Base-by-base conservation (phyloP, 2,329 filamentous ascomycete species). In the Aureobasidium lini region DNA sequence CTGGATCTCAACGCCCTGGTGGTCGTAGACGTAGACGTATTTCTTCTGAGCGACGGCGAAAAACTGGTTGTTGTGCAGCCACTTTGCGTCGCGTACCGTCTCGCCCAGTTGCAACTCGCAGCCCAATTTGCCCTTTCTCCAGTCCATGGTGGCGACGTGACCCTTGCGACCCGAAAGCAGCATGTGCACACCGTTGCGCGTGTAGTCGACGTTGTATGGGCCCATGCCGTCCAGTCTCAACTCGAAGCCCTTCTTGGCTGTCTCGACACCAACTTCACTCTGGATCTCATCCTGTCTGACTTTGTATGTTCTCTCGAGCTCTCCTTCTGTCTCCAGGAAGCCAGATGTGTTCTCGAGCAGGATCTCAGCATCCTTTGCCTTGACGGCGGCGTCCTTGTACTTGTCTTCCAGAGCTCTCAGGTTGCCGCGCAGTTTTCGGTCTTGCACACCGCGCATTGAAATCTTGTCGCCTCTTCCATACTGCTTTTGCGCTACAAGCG, bases 21-120 rank as follows among this genome's bases (percentile, higher is more conserved):
- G 81, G 69, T 96, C 94, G 77, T 99, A 99, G 64, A 99, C 96
- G 76, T 96, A 99, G 64, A 94, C 89, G 66, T 94, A 88, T 75
- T 93, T 94, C 79, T 96, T 96, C 75, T 99, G 93, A 46, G 94
- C 91, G 11, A 96, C 90, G 0, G 93, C 93, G 75, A 97, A 96
- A 75, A 85, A 88, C 70, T 96, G 90, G 72, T 94, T 92, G 72
- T 96, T 96, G 76, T 96, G 91, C 67, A 97, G 80, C 89, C 91
- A 99, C 70, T 86, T 87, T 29, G 88, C 87, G 74, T 96, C 93
- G 56, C 93, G 81, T 11, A 97, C 82, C 0, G 91, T 97, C 78
- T 99, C 94, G 53, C 86, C 85, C 63, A 99, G 79, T 71, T 99
- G 90, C 63, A 97, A 69, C 72, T 99, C 94, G 71, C 91, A 96